Evolutionary conservation across 192 early-diverging fungal species (phyloP), one percentile per base, ranked within the genome.

Genomic region (Helicostylum pulchrum): DNA sequence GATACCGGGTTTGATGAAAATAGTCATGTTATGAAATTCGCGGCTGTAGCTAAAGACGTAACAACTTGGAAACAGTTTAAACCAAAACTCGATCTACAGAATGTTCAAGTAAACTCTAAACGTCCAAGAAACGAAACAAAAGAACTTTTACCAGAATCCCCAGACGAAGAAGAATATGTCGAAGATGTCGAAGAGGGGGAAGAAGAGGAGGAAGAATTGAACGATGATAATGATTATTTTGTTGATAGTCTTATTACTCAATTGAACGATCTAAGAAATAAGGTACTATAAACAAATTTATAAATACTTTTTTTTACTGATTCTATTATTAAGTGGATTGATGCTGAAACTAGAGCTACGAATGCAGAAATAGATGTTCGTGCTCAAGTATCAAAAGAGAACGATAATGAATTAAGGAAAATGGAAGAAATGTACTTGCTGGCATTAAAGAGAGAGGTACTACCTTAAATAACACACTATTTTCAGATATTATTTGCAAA

Each of bases 1-100:
- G 80, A 85, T 44, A 79, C 77, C 32, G 73, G 77, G 5, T 84
- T 75, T 68, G 80, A 79, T 8, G 85, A 79, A 64, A 65, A 82
- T 68, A 75, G 76, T 51, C 49, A 85, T 64, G 71, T 81, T 26
- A 67, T 90, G 57, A 81, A 86, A 32, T 88, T 90, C 75, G 80
- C 87, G 8, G 76, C 82, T 6, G 82, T 84, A 1, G 84, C 85
- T 26, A 78, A 74, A 59, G 75, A 85, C 32, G 84, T 86, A 3
- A 74, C 81, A 12, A 68, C 72, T 19, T 68, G 75, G 34, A 66
- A 69, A 2, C 79, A 74, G 0, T 70, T 77, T 45, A 65, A 73
- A 21, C 71, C 71, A 1, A 63, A 58, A 39, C 45, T 73, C 17
- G 71, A 73, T 17, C 12, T 73, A 30, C 26, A 64, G 14, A 17